Conservation (phyloP, 2,329 filamentous ascomycete species). For the Aureobasidium subglaciale region DNA sequence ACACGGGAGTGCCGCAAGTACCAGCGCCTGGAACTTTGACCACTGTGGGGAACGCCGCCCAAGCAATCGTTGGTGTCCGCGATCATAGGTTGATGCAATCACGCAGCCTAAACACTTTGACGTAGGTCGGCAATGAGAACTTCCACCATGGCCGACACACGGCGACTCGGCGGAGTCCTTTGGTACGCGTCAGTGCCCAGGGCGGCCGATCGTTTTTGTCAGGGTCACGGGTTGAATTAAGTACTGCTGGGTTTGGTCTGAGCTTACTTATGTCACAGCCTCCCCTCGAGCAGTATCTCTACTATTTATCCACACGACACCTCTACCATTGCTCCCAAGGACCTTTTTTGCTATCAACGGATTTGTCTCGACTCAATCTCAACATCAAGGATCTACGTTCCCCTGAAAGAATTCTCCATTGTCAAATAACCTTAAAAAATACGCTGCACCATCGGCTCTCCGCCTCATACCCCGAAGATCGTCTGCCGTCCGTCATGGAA, state of each 20-base stretch:
- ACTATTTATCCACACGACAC: not conserved
- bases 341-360: not conserved
- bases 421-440: constrained; percentile 12
- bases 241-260: constrained; percentile 6
- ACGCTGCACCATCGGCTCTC: constrained; percentile 14
- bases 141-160: constrained; percentile 2
- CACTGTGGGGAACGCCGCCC: constrained; percentile 9
- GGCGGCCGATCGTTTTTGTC: constrained; percentile 6
- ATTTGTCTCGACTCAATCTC: not conserved
- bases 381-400: not conserved
- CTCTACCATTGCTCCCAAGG: not conserved
- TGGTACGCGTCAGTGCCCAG: constrained; percentile 14
- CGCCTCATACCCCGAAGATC: constrained; percentile 6
- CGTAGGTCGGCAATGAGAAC: constrained; percentile 5
- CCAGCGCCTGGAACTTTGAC: not conserved
- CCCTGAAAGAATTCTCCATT: constrained; percentile 1
- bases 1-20: constrained; percentile 3
- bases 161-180: constrained; percentile 11
- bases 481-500: constrained; percentile 25
- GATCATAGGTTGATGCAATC: constrained; percentile 12
- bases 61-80: not conserved
- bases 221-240: constrained; percentile 6
- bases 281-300: constrained; percentile 1
- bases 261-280: constrained; percentile 15
- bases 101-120: constrained; percentile 1